phyloP scores from a whole-genome alignment of 805 yeast genomes.

The Lachancea quebecensis region DNA sequence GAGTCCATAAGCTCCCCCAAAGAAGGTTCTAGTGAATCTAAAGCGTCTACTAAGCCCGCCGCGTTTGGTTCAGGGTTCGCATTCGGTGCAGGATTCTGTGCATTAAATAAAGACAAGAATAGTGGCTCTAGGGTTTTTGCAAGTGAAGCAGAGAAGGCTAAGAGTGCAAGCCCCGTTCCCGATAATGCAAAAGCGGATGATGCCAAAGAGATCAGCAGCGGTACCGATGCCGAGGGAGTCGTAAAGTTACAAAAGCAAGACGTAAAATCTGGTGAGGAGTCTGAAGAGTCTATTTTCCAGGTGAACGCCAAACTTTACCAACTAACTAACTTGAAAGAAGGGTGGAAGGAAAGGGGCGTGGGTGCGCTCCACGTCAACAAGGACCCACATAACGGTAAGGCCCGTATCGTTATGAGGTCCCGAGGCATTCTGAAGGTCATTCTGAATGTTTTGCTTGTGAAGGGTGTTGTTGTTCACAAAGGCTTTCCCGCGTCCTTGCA shows the following conservation, averaged over 20 bases:
- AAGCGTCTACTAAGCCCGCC: slow-evolving; percentile 14
- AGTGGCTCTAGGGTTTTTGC: slow-evolving; percentile 4
- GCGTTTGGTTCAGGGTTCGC: slow-evolving; percentile 42
- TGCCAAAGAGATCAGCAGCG: slow-evolving; percentile 4
- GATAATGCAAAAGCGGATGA: slow-evolving; percentile 10
- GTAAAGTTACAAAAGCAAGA: slow-evolving; percentile 56
- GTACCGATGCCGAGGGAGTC: slow-evolving; percentile 12
- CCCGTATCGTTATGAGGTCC: slow-evolving; percentile 84
- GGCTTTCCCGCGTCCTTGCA: slow-evolving; percentile 84
- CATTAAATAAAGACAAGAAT: slow-evolving; percentile 16
- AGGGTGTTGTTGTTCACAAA: slow-evolving; percentile 54
- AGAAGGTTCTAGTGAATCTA: neutral
- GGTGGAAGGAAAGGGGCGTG: slow-evolving; percentile 95
- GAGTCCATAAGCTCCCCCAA: slow-evolving; percentile 8
- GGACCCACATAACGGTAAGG: slow-evolving; percentile 33
- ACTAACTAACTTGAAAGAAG: slow-evolving; percentile 54
- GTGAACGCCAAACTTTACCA: slow-evolving; percentile 78
- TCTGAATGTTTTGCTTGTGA: slow-evolving; percentile 61
- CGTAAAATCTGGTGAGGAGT: slow-evolving; percentile 83
- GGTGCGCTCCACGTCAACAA: slow-evolving; percentile 80
- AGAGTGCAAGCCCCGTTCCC: slow-evolving; percentile 6
- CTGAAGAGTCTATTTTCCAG: slow-evolving; percentile 61
- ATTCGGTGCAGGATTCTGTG: slow-evolving; percentile 34
- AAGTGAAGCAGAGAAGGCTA: slow-evolving; percentile 8
- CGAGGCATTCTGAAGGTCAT: slow-evolving; percentile 79